Conservation (phyloP, 306 rosid species). For the Quercus berberidifolia region DNA sequence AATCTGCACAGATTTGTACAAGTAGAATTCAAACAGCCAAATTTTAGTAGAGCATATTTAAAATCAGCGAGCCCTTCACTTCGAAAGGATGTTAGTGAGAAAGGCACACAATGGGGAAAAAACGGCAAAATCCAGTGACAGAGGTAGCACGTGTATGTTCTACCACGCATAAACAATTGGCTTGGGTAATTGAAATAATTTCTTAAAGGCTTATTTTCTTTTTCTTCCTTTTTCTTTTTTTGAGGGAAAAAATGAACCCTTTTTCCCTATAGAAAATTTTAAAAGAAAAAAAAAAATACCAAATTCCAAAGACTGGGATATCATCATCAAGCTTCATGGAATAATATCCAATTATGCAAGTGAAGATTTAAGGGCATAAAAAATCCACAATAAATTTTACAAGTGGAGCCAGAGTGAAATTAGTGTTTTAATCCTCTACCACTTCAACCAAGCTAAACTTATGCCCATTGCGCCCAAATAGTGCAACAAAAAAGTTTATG, state of each 20-base stretch:
- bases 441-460: not conserved
- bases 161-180: not conserved
- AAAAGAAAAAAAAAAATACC: not conserved
- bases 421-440: not conserved
- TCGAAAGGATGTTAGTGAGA: not conserved
- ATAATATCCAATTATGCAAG: not conserved
- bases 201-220: not conserved
- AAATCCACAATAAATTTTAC: not conserved
- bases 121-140: conserved; percentile 6
- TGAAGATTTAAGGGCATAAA: not conserved
- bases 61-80: not conserved
- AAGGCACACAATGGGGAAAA: not conserved
- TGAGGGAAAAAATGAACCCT: not conserved
- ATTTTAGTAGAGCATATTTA: not conserved
- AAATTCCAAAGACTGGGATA: not conserved
- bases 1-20: conserved; percentile 3
- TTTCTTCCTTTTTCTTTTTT: not conserved
- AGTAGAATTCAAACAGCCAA: not conserved
- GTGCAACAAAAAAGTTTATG: not conserved
- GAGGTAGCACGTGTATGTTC: conserved; percentile 2
- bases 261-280: not conserved
- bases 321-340: not conserved
- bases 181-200: not conserved
- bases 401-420: not conserved
- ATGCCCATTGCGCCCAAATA: not conserved